These are phyloP conservation scores for Simplicillium sp. DNA, from an alignment of 2,329 filamentous ascomycete genomes.

Conservation along the genomic window DNA sequence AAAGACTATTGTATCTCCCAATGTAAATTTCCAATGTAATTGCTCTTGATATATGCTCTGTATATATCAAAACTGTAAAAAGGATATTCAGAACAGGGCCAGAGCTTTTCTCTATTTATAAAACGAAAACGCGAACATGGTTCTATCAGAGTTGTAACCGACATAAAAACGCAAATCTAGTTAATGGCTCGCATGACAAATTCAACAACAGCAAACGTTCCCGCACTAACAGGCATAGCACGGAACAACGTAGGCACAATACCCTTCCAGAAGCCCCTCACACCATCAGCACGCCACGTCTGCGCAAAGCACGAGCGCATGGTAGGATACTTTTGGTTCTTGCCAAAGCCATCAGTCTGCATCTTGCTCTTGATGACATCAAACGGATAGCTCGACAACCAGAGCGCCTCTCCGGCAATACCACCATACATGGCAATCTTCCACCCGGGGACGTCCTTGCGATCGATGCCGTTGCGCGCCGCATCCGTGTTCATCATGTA, in stretches of 20 bases:
- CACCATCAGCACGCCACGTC: slow-evolving; percentile 68
- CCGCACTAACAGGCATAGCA: slow-evolving; percentile 94
- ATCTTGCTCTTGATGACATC: slow-evolving; percentile 99
- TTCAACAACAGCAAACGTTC: slow-evolving; percentile 86
- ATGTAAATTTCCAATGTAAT: background rate
- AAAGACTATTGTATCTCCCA: background rate
- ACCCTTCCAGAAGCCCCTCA: slow-evolving; percentile 88
- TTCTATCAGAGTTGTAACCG: no score
- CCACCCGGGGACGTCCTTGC: slow-evolving; percentile 68
- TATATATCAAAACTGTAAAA: background rate
- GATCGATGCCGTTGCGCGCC: slow-evolving; percentile 61
- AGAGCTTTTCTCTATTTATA: background rate
- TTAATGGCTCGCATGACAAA: slow-evolving; percentile 55
- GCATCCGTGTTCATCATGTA: slow-evolving; percentile 92
- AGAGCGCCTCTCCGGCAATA: slow-evolving; percentile 85
- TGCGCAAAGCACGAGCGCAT: slow-evolving; percentile 88
- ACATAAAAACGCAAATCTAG: no score
- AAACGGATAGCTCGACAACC: slow-evolving; percentile 88
- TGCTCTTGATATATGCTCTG: background rate
- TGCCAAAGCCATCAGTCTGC: slow-evolving; percentile 90
- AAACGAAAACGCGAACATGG: slow-evolving; percentile 1
- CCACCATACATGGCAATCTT: slow-evolving; percentile 92
- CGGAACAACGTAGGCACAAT: slow-evolving; percentile 83
- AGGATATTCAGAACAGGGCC: background rate
- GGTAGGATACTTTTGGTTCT: slow-evolving; percentile 58